Conservation (phyloP, 192 early-diverging fungal species). For the Backusella tuberculispora region DNA sequence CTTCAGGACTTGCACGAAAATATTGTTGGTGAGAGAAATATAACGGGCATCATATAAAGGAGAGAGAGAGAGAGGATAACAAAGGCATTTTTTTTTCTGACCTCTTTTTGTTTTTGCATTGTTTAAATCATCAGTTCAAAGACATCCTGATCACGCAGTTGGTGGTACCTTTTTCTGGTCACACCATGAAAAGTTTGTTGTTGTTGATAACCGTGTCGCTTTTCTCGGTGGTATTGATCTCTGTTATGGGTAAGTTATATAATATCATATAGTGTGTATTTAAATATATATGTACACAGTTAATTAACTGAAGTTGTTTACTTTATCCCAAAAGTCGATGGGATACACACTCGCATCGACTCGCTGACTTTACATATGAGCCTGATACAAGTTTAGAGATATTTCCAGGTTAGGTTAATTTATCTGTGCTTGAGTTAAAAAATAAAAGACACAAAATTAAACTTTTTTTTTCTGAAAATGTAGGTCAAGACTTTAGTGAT, state of each 20-base stretch:
- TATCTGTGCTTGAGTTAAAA: not conserved
- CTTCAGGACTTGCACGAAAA: constrained; percentile 75
- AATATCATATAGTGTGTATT: not conserved
- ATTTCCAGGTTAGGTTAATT: constrained; percentile 45
- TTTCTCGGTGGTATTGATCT: constrained; percentile 88
- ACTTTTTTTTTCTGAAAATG: not conserved
- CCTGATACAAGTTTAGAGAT: constrained; percentile 42
- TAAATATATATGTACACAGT: not conserved
- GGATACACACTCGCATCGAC: constrained; percentile 77
- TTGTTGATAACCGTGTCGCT: constrained; percentile 79
- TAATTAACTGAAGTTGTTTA: not conserved
- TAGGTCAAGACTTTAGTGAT: constrained; percentile 81
- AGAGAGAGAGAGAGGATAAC: not conserved
- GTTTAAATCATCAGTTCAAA: constrained; percentile 55
- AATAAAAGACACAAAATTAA: constrained; percentile 20
- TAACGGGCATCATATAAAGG: too few species aligned
- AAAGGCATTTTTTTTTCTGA: not conserved
- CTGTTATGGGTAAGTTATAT: constrained; percentile 65
- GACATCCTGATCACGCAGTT: constrained; percentile 85
- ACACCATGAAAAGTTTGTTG: constrained; percentile 78
- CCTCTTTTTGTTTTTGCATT: not conserved
- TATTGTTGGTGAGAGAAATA: constrained; percentile 58
- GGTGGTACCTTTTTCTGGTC: constrained; percentile 89
- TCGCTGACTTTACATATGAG: constrained; percentile 65
- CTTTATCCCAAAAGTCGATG: constrained; percentile 32